Percentiles rank a stretch among this genome's conserved stretches.
Conservation (phyloP, 768 basidiomycete genomes). For the Lentinula detonsa region DNA sequence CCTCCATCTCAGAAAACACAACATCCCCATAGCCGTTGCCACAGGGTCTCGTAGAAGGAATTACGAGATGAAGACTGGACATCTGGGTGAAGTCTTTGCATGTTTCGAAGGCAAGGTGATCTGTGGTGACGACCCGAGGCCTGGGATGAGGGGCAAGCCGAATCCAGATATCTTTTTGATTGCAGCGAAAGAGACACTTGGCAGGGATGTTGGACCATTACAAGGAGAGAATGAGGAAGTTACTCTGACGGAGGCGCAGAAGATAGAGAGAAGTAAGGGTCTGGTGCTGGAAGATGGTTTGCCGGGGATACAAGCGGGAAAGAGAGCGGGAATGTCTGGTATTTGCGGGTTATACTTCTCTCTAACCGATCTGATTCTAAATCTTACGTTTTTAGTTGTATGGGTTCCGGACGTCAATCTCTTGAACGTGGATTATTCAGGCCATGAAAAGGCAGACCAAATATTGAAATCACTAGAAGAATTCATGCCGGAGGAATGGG, state of each 20-base stretch:
- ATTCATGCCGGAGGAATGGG: constrained; percentile 81
- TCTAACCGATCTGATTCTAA: not conserved
- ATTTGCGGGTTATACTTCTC: constrained; percentile 10
- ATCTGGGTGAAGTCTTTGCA: constrained; percentile 52
- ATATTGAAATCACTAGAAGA: constrained; percentile 57
- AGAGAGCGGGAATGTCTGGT: constrained; percentile 86
- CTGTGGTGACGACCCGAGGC: constrained; percentile 62
- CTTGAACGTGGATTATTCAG: constrained; percentile 40
- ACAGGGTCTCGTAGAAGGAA: constrained; percentile 68
- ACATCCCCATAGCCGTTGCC: constrained; percentile 75
- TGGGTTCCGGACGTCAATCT: constrained; percentile 83
- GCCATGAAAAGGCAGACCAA: constrained; percentile 51
- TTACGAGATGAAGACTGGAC: constrained; percentile 60
- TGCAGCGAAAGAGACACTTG: constrained; percentile 58
- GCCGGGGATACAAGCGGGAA: constrained; percentile 73
- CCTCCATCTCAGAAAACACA: constrained; percentile 59
- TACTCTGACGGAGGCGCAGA: constrained; percentile 25
- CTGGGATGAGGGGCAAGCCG: constrained; percentile 66
- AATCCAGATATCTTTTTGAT: constrained; percentile 75
- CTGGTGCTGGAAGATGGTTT: constrained; percentile 82
- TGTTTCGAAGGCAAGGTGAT: constrained; percentile 61
- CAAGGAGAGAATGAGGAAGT: constrained; percentile 25
- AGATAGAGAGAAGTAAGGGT: constrained; percentile 49
- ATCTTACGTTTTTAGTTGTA: constrained; percentile 40
- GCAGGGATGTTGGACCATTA: constrained; percentile 44